Conservation (phyloP, 148 eudicot genomes). For the Polygonum aviculare region DNA sequence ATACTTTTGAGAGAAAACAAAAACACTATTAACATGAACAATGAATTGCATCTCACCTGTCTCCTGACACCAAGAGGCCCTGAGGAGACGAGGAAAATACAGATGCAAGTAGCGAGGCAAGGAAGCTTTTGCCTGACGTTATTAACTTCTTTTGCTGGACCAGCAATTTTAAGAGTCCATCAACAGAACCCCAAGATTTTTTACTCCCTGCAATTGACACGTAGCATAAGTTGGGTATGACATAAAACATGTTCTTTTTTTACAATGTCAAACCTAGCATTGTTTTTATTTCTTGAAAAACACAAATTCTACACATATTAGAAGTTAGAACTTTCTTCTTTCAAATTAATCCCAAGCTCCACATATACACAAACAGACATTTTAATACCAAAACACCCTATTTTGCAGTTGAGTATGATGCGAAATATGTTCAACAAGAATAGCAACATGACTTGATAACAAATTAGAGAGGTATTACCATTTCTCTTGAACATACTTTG, state of each 20-base stretch:
- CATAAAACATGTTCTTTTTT: not conserved
- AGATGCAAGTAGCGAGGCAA: constrained; percentile 54
- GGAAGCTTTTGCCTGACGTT: constrained; percentile 55
- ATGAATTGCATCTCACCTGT: constrained; percentile 3
- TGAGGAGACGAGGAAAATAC: constrained; percentile 45
- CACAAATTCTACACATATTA: not conserved
- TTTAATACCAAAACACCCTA: not conserved
- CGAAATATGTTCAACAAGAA: not conserved
- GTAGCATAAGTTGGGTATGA: not conserved
- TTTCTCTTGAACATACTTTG: constrained; percentile 34
- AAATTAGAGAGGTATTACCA: constrained; percentile 25
- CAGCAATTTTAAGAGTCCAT: constrained; percentile 48
- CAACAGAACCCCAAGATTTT: constrained; percentile 41
- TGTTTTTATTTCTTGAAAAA: not conserved
- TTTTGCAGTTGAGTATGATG: not conserved
- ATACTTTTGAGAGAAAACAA: not conserved
- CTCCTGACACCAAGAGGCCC: constrained; percentile 52
- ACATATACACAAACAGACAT: not conserved
- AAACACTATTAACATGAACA: not conserved
- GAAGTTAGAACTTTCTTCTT: not conserved
- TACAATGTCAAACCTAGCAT: not conserved
- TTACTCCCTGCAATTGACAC: constrained; percentile 31
- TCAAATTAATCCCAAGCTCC: not conserved
- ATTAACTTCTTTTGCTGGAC: constrained; percentile 77
- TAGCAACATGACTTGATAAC: not conserved